phyloP scores from a whole-genome alignment of 768 basidiomycete species.

The Boletus reticulatus region DNA sequence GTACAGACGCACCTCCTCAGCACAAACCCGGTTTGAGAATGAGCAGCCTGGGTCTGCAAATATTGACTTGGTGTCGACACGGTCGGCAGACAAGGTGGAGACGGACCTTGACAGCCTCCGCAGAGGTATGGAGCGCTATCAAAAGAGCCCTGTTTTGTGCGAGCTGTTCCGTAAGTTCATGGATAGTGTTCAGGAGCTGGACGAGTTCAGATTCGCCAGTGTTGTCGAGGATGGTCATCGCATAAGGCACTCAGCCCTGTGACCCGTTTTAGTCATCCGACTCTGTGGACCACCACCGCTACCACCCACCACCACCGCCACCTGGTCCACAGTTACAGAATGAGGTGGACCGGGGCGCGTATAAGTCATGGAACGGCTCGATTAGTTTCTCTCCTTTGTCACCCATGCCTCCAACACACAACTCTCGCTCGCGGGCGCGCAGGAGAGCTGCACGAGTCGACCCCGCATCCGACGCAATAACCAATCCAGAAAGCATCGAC shows the following conservation, averaged over 20 bases:
- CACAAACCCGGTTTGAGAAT: conserved; percentile 91
- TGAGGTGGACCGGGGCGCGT: conserved; percentile 8
- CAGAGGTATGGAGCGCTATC: conserved; percentile 66
- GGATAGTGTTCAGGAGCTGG: conserved; percentile 65
- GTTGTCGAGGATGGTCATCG: conserved; percentile 56
- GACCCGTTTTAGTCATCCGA: conserved; percentile 3
- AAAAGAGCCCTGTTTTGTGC: conserved; percentile 74
- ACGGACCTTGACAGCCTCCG: conserved; percentile 77
- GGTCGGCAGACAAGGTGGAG: background rate
- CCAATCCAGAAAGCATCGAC: conserved; percentile 17
- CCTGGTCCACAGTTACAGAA: background rate
- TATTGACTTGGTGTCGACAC: background rate
- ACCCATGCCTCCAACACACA: conserved; percentile 6
- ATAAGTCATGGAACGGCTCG: background rate
- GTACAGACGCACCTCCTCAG: conserved; percentile 60
- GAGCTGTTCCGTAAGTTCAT: conserved; percentile 82
- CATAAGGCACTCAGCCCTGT: background rate
- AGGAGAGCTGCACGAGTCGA: background rate
- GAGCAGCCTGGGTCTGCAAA: conserved; percentile 76
- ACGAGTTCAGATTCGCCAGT: conserved; percentile 55
- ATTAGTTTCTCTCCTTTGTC: background rate
- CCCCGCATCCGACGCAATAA: conserved; percentile 4
- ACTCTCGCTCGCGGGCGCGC: conserved; percentile 14
- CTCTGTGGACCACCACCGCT: background rate
- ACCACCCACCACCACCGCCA: background rate